A percentile compares a stretch with the other conserved stretches of the same genome.
phyloP scores from a whole-genome alignment of 73 alveolate genomes.

The Durusdinium trenchii region DNA sequence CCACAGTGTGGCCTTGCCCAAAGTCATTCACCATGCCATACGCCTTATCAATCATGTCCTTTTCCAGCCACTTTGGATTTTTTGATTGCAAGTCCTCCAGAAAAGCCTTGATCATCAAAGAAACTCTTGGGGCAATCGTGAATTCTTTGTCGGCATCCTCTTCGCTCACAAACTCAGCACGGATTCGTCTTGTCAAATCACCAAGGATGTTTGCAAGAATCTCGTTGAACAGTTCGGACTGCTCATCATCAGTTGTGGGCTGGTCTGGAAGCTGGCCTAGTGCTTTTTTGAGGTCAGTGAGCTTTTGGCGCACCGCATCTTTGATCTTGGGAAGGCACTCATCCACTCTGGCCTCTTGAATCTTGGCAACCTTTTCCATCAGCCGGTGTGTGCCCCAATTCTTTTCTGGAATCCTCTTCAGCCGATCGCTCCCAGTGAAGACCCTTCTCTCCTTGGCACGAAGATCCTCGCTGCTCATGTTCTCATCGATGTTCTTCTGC shows the following conservation, averaged over 20 bases:
- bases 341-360: constrained; percentile 18
- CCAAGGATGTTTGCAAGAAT: neutral
- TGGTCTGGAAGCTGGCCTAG: too few species aligned
- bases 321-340: constrained; percentile 75
- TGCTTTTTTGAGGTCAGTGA: too few species aligned
- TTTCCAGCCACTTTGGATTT: neutral
- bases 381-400: neutral
- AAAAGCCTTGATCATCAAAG: neutral
- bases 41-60: neutral
- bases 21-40: neutral
- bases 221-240: neutral
- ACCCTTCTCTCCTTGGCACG: neutral
- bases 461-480: constrained; percentile 38
- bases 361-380: neutral
- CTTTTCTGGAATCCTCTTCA: neutral
- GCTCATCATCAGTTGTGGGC: too few species aligned
- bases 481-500: constrained; percentile 6
- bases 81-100: neutral
- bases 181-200: neutral
- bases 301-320: constrained; percentile 37
- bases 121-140: neutral
- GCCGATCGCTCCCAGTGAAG: neutral
- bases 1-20: neutral
- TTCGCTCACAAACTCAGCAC: too few species aligned
- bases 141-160: neutral